A percentile compares a stretch with the other conserved stretches of the same genome.
Evolutionary conservation across 768 basidiomycete species (phyloP).

Genomic region (Cyathus striatus): DNA sequence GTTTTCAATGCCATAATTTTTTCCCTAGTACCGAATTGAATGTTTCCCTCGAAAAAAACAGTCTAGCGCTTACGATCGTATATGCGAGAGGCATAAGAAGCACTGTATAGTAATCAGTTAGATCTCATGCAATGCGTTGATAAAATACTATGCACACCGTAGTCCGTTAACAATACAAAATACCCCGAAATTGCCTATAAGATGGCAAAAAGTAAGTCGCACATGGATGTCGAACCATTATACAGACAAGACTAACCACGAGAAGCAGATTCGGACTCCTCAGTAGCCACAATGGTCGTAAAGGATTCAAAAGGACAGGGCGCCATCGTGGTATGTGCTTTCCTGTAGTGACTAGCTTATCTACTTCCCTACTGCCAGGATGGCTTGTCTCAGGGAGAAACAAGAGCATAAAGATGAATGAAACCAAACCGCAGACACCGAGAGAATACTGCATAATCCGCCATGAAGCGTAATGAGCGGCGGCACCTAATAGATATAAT

Average conservation of each 20-base stretch:
- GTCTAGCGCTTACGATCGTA: slow-evolving; percentile 45
- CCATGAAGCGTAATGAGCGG: slow-evolving; percentile 56
- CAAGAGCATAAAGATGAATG: slow-evolving; percentile 27
- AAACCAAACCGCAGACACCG: slow-evolving; percentile 27
- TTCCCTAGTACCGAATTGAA: slow-evolving; percentile 35
- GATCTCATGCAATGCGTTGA: background rate
- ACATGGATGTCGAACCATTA: background rate
- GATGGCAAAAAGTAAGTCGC: background rate
- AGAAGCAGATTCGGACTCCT: slow-evolving; percentile 55
- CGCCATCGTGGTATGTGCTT: slow-evolving; percentile 9
- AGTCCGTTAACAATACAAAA: slow-evolving; percentile 30
- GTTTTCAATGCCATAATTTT: slow-evolving; percentile 48
- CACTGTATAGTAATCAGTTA: slow-evolving; percentile 26
- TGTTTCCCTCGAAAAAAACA: background rate
- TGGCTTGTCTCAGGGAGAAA: slow-evolving; percentile 56
- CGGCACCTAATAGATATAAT: slow-evolving; percentile 23
- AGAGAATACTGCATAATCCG: slow-evolving; percentile 44
- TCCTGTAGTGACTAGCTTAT: slow-evolving; percentile 22
- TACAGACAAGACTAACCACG: slow-evolving; percentile 34
- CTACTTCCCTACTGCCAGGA: slow-evolving; percentile 45
- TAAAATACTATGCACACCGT: slow-evolving; percentile 22
- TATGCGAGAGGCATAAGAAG: slow-evolving; percentile 58
- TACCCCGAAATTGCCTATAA: slow-evolving; percentile 22
- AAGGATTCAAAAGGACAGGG: slow-evolving; percentile 56
- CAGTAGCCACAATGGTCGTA: slow-evolving; percentile 43